A percentile compares a stretch with the other conserved stretches of the same genome.
These are phyloP conservation scores for Trichosporon asahii DNA, from an alignment of 1,284 basidiomycete genomes.

Conservation along the genomic window DNA sequence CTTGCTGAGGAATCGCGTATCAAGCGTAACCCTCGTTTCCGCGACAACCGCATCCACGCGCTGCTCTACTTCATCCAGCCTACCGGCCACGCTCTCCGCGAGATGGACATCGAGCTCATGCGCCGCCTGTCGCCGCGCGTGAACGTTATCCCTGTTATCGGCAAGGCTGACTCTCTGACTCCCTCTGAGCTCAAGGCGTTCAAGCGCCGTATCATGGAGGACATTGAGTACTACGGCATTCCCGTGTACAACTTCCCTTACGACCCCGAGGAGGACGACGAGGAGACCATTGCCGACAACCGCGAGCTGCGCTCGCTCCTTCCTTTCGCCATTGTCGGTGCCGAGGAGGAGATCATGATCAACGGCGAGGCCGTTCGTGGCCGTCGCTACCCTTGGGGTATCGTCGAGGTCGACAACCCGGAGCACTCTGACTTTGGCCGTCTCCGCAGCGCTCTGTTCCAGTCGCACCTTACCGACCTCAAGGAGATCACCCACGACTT, in stretches of 20 bases:
- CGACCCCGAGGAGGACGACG: conserved; percentile 97
- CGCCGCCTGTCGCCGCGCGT: conserved; percentile 91
- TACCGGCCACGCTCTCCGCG: conserved; percentile 82
- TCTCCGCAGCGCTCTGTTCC: conserved; percentile 84
- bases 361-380: conserved; percentile 88
- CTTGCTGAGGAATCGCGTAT: conserved; percentile 98
- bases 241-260: conserved; percentile 99
- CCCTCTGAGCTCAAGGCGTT: conserved; percentile 86
- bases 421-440: conserved; percentile 96
- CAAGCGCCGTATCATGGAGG: conserved; percentile 95
- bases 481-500: conserved; percentile 93
- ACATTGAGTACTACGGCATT: conserved; percentile 97
- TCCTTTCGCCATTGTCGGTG: conserved; percentile 96
- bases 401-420: conserved; percentile 97
- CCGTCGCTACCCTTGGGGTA: conserved; percentile 93
- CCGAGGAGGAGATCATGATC: conserved; percentile 92
- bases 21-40: conserved; percentile 98
- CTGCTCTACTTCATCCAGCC: conserved; percentile 98
- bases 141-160: conserved; percentile 98
- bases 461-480: conserved; percentile 90
- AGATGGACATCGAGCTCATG: conserved; percentile 99
- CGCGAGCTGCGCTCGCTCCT: conserved; percentile 83
- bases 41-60: conserved; percentile 94
- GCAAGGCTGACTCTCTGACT: conserved; percentile 94
- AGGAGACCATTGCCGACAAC: conserved; percentile 98